Evolutionary conservation across 139 green algal species (phyloP), one percentile per base, ranked within the genome.

Genomic region (Yamagishiella unicocca): DNA sequence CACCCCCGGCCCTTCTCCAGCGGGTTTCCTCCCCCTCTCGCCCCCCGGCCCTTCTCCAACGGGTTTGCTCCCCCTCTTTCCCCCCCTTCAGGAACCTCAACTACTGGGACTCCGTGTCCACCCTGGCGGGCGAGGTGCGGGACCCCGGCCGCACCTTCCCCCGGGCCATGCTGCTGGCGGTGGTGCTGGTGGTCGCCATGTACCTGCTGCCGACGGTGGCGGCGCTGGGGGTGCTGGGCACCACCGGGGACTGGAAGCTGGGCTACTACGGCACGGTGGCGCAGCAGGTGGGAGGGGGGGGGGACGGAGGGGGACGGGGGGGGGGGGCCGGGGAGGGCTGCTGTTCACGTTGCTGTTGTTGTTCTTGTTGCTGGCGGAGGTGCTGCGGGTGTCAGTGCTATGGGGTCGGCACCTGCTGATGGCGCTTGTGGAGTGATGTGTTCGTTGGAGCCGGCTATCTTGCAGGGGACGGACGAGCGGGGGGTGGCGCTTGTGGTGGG

Each of bases 51-150:
- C n/a, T n/a, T n/a, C n/a, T n/a, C n/a, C n/a, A n/a, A n/a, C n/a
- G n/a, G n/a, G n/a, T 27, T 37, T 2, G 66, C 42, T 25, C 82
- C n/a, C 62, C 37, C 53, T 29, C 84, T 45, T 19, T 27, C 22
- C 31, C 46, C 33, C 61, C 7, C n/a, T 98, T 97, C 92, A 98
- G 97, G 97, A 93, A 94, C 90, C 83, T 93, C 31, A 94, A 92
- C 83, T 91, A 88, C 80, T 94, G 91, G 96, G 96, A 99, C 90
- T 95, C 85, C 17, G 93, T 98, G 27, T 96, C 92, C 38, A 98
- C 95, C 5, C 90, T 99, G 53, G 96, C 97, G 14, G 97, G 98
- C 0, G 97, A 99, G 90, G 97, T 99, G 50, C 82, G 84, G 46
- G 85, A 94, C 37, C 95, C 96, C 9, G 75, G 61, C 45, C 93